A percentile compares a stretch with the other conserved stretches of the same genome.
Evolutionary conservation across 2,329 filamentous ascomycete genomes (phyloP).

Genomic region (Cadophora luteo-olivacea): DNA sequence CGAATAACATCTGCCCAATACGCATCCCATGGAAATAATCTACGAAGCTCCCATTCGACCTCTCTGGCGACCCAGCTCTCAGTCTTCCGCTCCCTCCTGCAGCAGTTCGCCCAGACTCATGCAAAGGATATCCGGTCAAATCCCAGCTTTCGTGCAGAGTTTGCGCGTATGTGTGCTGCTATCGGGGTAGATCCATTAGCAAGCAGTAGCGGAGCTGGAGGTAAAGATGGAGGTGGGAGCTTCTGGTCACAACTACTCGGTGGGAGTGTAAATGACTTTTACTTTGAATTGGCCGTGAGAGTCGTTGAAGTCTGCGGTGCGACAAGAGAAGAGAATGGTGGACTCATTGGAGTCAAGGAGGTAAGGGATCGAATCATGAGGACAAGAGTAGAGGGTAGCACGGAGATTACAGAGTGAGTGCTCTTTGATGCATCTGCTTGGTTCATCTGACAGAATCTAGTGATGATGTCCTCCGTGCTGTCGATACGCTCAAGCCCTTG

Average conservation of each 20-base stretch:
- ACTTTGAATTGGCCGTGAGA: constrained; percentile 95
- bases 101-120: constrained; percentile 95
- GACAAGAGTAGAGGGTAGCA: constrained; percentile 75
- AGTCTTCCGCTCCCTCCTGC: constrained; percentile 93
- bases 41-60: constrained; percentile 83
- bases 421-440: constrained; percentile 14
- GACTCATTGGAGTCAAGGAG: constrained; percentile 84
- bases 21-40: constrained; percentile 83
- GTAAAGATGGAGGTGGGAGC: constrained; percentile 61
- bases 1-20: constrained; percentile 88
- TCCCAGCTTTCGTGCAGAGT: constrained; percentile 93
- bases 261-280: constrained; percentile 94
- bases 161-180: constrained; percentile 96
- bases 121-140: constrained; percentile 95
- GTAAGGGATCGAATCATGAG: constrained; percentile 77
- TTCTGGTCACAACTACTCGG: constrained; percentile 95
- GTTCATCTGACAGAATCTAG: constrained; percentile 47
- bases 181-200: constrained; percentile 96
- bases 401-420: constrained; percentile 77
- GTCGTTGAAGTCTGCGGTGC: constrained; percentile 92
- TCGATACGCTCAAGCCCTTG: constrained; percentile 84
- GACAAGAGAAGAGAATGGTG: constrained; percentile 89
- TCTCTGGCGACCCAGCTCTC: constrained; percentile 92
- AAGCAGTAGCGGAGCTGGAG: constrained; percentile 61
- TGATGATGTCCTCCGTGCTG: constrained; percentile 90